Evolutionary conservation across 768 basidiomycete species (phyloP), one percentile per base, ranked within the genome.

Genomic region (Thelephora aurantiotincta): DNA sequence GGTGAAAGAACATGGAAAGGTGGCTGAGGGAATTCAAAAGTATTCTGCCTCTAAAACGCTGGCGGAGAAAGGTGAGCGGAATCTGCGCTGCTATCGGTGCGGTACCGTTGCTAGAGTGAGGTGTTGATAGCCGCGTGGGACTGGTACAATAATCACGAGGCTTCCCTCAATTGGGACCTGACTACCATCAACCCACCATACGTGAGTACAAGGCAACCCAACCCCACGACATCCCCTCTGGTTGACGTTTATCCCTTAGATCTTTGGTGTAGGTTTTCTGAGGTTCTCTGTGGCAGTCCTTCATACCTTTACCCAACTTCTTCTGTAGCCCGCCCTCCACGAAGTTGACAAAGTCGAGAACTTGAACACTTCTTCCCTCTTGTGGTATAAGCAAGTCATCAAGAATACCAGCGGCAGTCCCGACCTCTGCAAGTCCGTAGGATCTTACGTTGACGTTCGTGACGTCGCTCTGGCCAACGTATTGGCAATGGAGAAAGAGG

Each of bases 11-110:
- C 62, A 74, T 41, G 80, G 79, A 0, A 58, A 63, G 13, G 64
- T 70, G 1, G 73, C 74, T 0, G 49, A 60, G 1, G 49, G 52
- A 0, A 49, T 60, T 5, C 45, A 56, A 5, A 77, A 74, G 51
- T 86, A 87, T 57, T 55, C 67, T 18, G 77, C 71, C 6, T 61
- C 70, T 14, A 82, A 82, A 66, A 68, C 68, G 0, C 65, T 79
- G 6, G 77, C 80, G 2, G 80, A 83, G 63, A 67, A 64, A 54
- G 38, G 70, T 70, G 71, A 19, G 33, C 18, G 3, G 34, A 36
- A 12, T 34, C 20, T 2, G 2, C 16, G 33, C 41, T 6, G 14
- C 19, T 11, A 14, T 11, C 19, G 19, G 11, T 2, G 26, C 7
- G 6, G 18, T 19, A 18, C 30, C 18, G 11, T 6, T 35, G 22